Evolutionary conservation across 352 stramenopile species (phyloP).

Genomic region (Globisporangium canariense): DNA sequence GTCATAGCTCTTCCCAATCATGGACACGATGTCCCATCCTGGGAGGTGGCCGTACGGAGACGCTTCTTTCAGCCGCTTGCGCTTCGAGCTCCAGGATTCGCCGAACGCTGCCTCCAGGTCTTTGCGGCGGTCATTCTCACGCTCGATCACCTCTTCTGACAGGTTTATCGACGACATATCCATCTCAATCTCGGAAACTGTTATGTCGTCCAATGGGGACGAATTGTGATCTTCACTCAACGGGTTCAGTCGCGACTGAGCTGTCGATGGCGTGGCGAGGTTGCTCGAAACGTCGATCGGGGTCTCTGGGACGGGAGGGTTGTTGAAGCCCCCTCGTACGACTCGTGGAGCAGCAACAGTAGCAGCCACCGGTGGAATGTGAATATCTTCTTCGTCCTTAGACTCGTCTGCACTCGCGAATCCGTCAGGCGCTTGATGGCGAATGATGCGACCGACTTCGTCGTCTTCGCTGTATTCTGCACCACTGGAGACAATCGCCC

Average conservation of each 20-base stretch:
- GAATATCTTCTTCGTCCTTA: constrained; percentile 20
- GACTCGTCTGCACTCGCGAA: constrained; percentile 41
- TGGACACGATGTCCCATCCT: constrained; percentile 93
- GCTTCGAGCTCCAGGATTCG: constrained; percentile 95
- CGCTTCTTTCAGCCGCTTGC: constrained; percentile 80
- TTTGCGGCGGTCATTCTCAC: constrained; percentile 74
- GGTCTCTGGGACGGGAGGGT: constrained; percentile 52
- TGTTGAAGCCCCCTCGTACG: constrained; percentile 11
- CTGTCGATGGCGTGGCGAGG: constrained; percentile 50
- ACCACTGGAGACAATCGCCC: constrained; percentile 37
- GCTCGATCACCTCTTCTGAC: constrained; percentile 75
- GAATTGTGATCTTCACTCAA: constrained; percentile 21
- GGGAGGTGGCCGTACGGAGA: constrained; percentile 87
- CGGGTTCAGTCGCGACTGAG: constrained; percentile 25
- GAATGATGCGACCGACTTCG: constrained; percentile 71
- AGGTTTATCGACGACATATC: constrained; percentile 54
- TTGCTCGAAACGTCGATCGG: constrained; percentile 54
- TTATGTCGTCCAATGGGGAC: constrained; percentile 23
- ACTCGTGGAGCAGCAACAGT: constrained; percentile 18
- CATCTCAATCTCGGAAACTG: constrained; percentile 40
- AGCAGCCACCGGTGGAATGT: constrained; percentile 3
- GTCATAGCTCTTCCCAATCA: constrained; percentile 99
- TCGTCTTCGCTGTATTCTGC: constrained; percentile 80
- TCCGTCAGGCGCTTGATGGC: constrained; percentile 58
- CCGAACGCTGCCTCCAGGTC: constrained; percentile 90